Conservation (phyloP, 1,139 yeast species). For the Zygosaccharomyces pseudobailii region DNA sequence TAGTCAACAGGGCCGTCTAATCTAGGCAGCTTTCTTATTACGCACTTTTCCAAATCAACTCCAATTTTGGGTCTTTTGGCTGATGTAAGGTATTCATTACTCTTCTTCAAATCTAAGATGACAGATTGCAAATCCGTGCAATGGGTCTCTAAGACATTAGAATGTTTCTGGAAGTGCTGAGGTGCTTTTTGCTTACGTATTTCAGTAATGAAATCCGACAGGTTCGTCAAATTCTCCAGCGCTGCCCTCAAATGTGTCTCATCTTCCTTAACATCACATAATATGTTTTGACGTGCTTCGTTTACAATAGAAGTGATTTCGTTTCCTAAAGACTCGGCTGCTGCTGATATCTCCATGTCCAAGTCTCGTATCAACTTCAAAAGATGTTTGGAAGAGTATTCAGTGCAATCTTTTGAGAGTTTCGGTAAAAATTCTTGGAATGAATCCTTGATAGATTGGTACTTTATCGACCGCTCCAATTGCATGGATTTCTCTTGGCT, state of each 20-base stretch:
- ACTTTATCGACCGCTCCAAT: not conserved
- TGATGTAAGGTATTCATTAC: not conserved
- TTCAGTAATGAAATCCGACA: not conserved
- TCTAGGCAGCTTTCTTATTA: conserved; percentile 13
- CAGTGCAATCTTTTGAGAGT: conserved; percentile 1
- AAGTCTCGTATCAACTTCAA: not conserved
- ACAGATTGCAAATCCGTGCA: conserved; percentile 1
- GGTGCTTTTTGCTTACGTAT: conserved; percentile 11
- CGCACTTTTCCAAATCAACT: not conserved
- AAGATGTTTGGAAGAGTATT: conserved; percentile 1
- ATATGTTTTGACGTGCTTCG: conserved; percentile 2
- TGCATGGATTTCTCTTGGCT: not conserved
- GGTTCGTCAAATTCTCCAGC: not conserved
- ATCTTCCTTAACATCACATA: not conserved
- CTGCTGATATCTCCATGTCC: conserved; percentile 1
- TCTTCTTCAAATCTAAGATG: conserved; percentile 1
- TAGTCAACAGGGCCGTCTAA: conserved; percentile 14
- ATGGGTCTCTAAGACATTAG: conserved; percentile 10
- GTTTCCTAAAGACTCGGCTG: not conserved
- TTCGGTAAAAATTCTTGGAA: conserved; percentile 3
- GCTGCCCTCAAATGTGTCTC: conserved; percentile 1
- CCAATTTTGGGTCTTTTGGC: not conserved
- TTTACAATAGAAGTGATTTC: conserved; percentile 2
- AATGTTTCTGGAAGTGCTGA: conserved; percentile 17
- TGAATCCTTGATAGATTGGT: conserved; percentile 1